Conservation (phyloP, 2,329 filamentous ascomycete species). For the Venturia aucupariae region DNA sequence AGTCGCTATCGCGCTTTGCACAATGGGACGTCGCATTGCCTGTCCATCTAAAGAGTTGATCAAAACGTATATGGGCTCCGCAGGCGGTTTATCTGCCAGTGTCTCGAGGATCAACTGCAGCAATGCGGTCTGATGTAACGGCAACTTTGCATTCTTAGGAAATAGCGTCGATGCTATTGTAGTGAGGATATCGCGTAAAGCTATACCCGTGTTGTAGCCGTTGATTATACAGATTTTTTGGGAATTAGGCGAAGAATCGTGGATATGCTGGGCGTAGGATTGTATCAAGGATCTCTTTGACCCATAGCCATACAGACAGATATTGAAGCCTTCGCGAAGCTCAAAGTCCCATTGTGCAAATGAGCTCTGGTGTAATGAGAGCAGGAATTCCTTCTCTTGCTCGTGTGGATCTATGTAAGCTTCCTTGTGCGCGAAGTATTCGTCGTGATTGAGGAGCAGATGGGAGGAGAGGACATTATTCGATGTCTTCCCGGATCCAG, state of each 20-base stretch:
- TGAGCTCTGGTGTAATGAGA: slow-evolving; percentile 65
- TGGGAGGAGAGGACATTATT: slow-evolving; percentile 72
- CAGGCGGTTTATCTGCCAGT: slow-evolving; percentile 37
- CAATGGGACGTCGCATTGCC: slow-evolving; percentile 59
- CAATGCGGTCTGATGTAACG: slow-evolving; percentile 59
- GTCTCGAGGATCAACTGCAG: slow-evolving; percentile 56
- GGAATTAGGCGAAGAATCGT: slow-evolving; percentile 29
- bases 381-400: slow-evolving; percentile 60
- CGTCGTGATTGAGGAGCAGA: slow-evolving; percentile 75
- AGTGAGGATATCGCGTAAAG: slow-evolving; percentile 58
- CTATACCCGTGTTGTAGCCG: slow-evolving; percentile 63
- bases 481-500: slow-evolving; percentile 73
- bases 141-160: slow-evolving; percentile 41
- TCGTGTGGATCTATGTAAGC: slow-evolving; percentile 59
- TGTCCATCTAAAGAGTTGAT: slow-evolving; percentile 81
- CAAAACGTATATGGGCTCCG: slow-evolving; percentile 51
- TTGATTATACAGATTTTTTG: slow-evolving; percentile 75
- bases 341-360: slow-evolving; percentile 94
- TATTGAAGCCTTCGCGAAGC: slow-evolving; percentile 72
- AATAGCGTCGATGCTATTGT: slow-evolving; percentile 58
- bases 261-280: slow-evolving; percentile 63
- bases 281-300: slow-evolving; percentile 72
- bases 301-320: slow-evolving; percentile 88
- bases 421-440: slow-evolving; percentile 68
- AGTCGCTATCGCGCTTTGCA: slow-evolving; percentile 65